Percentiles rank a stretch among this genome's conserved stretches.
Conservation (phyloP, 139 green algal species). For the Micromonas commoda region DNA sequence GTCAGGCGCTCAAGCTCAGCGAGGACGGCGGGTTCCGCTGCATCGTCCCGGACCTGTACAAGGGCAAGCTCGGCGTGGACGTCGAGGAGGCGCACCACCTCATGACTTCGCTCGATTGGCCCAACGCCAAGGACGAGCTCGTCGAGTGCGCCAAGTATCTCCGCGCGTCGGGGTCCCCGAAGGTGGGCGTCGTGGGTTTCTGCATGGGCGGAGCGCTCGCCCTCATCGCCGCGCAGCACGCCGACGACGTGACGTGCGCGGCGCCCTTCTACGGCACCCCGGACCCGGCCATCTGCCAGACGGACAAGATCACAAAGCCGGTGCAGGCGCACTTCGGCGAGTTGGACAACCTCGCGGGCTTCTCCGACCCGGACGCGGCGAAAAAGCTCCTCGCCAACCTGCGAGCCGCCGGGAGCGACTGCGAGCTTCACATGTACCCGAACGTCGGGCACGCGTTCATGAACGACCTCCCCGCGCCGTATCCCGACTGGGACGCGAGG, state of each 20-base stretch:
- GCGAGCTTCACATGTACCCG: constrained; percentile 36
- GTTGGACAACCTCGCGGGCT: constrained; percentile 39
- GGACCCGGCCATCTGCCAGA: constrained; percentile 17
- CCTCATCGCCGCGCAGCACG: constrained; percentile 18
- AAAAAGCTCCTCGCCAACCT: constrained; percentile 33
- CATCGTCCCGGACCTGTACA: constrained; percentile 38
- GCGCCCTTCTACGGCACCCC: constrained; percentile 42
- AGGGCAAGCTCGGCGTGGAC: constrained; percentile 40
- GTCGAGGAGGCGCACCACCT: constrained; percentile 42
- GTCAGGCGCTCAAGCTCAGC: constrained; percentile 27
- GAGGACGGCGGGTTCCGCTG: not conserved
- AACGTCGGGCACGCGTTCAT: constrained; percentile 45
- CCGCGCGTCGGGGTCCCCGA: constrained; percentile 1
- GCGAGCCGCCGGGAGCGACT: constrained; percentile 13
- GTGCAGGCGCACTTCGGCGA: constrained; percentile 46
- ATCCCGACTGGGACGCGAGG: constrained; percentile 26
- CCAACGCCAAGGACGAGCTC: constrained; percentile 38
- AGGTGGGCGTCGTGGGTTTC: constrained; percentile 41
- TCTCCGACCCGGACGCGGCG: constrained; percentile 32
- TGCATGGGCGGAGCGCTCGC: constrained; percentile 45
- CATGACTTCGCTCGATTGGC: constrained; percentile 41
- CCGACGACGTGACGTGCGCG: constrained; percentile 20
- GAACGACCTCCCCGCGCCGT: constrained; percentile 35
- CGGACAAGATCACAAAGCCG: constrained; percentile 32
- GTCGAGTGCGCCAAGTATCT: constrained; percentile 31